Conservation (phyloP, 2,329 filamentous ascomycete species). For the Corynespora cassiicola region DNA sequence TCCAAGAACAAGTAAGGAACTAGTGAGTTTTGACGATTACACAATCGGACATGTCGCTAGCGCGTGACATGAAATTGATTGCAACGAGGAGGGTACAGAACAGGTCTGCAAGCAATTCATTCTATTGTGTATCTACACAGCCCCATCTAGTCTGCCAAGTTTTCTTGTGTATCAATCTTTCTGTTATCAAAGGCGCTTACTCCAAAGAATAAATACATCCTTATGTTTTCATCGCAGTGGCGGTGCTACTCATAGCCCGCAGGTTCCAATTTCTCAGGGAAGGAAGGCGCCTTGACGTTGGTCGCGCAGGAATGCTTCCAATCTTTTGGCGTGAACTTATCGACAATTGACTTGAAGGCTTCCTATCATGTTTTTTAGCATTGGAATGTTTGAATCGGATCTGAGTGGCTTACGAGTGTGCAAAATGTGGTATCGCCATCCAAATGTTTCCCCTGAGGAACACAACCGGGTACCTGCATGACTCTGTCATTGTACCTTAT, state of each 20-base stretch:
- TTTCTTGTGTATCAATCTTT: too few relatives aligned
- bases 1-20: too few relatives aligned
- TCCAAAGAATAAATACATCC: too few relatives aligned
- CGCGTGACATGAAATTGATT: too few relatives aligned
- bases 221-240: too few relatives aligned
- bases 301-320: slow-evolving; percentile 72
- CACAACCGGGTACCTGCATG: slow-evolving; percentile 83
- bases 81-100: too few relatives aligned
- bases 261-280: slow-evolving; percentile 50
- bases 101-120: too few relatives aligned
- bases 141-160: too few relatives aligned
- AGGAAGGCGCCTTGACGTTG: slow-evolving; percentile 63
- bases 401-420: slow-evolving; percentile 69
- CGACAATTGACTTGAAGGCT: slow-evolving; percentile 91
- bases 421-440: slow-evolving; percentile 89
- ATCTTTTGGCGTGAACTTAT: slow-evolving; percentile 83
- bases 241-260: slow-evolving; percentile 39
- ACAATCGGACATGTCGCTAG: too few relatives aligned
- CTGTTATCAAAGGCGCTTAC: too few relatives aligned
- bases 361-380: slow-evolving; percentile 55
- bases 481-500: slow-evolving; percentile 89
- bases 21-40: too few relatives aligned
- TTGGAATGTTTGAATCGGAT: background rate
- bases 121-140: too few relatives aligned
- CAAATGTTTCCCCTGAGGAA: slow-evolving; percentile 77